These are phyloP conservation scores for Chlorella sorokiniana DNA, from an alignment of 139 green algal genomes.

Conservation along the genomic window DNA sequence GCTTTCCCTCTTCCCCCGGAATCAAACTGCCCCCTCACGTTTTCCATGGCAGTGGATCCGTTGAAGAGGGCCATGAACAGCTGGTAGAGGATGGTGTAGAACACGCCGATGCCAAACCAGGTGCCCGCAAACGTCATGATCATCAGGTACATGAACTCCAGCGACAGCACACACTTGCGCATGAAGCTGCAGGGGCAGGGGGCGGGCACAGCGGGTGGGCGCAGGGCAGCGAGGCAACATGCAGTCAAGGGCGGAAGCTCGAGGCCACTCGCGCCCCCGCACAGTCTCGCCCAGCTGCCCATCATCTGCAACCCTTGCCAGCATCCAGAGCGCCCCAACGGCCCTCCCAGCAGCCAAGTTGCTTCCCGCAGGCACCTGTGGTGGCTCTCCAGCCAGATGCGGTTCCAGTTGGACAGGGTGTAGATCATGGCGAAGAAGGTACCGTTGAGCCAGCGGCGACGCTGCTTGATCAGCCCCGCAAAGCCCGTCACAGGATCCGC, in stretches of 20 bases:
- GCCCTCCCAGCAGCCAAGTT: background rate
- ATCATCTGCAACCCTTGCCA: background rate
- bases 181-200: background rate
- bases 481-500: constrained; percentile 47
- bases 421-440: constrained; percentile 56
- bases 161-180: constrained; percentile 28
- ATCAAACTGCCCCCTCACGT: constrained; percentile 11
- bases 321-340: background rate
- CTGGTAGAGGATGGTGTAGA: constrained; percentile 50
- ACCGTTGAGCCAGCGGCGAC: constrained; percentile 51
- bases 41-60: background rate
- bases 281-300: too few relatives aligned
- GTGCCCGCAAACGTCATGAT: constrained; percentile 33
- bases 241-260: too few relatives aligned
- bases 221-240: background rate
- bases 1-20: too few relatives aligned
- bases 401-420: constrained; percentile 44
- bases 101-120: constrained; percentile 43
- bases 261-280: too few relatives aligned
- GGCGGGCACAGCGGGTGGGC: background rate
- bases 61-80: constrained; percentile 35
- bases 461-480: constrained; percentile 49
- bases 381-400: constrained; percentile 49
- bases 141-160: constrained; percentile 41
- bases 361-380: constrained; percentile 26